Conservation (phyloP, 177 flowering plant genomes). For the Vitis hybrid region DNA sequence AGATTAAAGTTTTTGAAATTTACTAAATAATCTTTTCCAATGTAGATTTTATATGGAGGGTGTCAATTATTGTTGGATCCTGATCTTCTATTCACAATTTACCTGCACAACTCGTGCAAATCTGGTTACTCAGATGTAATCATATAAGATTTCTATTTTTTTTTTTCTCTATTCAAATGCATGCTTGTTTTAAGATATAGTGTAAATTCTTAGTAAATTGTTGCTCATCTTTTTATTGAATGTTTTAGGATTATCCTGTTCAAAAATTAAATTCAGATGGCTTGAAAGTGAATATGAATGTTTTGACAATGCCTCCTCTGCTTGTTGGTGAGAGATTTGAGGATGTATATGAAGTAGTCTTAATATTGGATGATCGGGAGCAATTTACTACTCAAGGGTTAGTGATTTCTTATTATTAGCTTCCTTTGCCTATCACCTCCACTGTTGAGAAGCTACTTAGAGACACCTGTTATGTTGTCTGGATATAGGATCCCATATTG, state of each 20-base stretch:
- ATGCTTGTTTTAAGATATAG: not conserved
- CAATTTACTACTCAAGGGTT: constrained; percentile 74
- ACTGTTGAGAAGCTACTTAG: not conserved
- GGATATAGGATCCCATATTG: not conserved
- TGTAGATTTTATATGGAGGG: no score
- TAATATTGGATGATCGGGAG: constrained; percentile 91
- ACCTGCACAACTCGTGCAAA: no score
- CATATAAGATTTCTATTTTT: not conserved
- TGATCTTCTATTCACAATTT: no score
- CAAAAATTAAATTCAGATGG: constrained; percentile 22
- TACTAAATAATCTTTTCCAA: no score
- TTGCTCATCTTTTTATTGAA: constrained; percentile 10
- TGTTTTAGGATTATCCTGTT: constrained; percentile 25
- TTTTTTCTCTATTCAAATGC: not conserved
- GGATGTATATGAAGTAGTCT: constrained; percentile 74
- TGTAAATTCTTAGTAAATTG: not conserved
- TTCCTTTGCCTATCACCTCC: not conserved
- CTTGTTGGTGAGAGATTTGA: constrained; percentile 68
- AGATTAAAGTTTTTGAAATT: no score
- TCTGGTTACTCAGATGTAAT: no score
- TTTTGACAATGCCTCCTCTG: constrained; percentile 71
- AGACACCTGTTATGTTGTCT: not conserved
- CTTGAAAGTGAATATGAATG: constrained; percentile 26
- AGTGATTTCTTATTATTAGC: constrained; percentile 21
- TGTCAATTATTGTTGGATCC: no score